Conservation (phyloP, 371 early-diverging fungal species). For the Rhizomucor pusillus region DNA sequence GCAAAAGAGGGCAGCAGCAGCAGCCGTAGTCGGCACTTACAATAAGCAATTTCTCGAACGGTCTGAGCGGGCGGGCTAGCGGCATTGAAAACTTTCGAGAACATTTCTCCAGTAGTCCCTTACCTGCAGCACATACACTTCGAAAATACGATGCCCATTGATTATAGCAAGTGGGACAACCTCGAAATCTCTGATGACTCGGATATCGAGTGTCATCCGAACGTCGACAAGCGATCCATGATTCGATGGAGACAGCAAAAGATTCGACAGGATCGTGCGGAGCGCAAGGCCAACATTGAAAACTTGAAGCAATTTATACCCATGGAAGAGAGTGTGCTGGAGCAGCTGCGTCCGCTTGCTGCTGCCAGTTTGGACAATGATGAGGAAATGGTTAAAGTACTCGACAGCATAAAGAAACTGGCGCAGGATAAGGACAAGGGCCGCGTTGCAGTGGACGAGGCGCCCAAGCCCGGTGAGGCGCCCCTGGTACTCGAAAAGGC, state of each 20-base stretch:
- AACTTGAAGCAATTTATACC: conserved; percentile 56
- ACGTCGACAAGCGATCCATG: conserved; percentile 94
- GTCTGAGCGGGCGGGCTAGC: too few species aligned
- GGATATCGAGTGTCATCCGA: conserved; percentile 95
- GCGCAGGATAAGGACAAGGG: not conserved
- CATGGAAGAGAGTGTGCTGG: conserved; percentile 22
- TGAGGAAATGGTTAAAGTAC: not conserved
- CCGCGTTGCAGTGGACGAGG: conserved; percentile 13
- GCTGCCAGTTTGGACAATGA: not conserved
- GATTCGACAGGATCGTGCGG: conserved; percentile 86
- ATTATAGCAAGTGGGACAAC: conserved; percentile 96
- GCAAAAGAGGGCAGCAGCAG: too few species aligned
- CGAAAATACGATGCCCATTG: conserved; percentile 41
- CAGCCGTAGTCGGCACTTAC: too few species aligned
- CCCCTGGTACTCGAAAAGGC: conserved; percentile 9
- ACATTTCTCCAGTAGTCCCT: not conserved
- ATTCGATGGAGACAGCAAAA: conserved; percentile 90
- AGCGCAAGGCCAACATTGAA: conserved; percentile 73
- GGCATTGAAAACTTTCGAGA: too few species aligned
- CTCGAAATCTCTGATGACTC: conserved; percentile 96
- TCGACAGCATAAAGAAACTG: not conserved
- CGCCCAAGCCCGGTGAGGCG: conserved; percentile 1
- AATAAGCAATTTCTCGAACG: too few species aligned
- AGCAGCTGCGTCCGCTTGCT: not conserved
- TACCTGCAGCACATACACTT: too few species aligned